These are phyloP conservation scores for Yueomyces sp. DNA, from an alignment of 805 yeast genomes.

Conservation along the genomic window DNA sequence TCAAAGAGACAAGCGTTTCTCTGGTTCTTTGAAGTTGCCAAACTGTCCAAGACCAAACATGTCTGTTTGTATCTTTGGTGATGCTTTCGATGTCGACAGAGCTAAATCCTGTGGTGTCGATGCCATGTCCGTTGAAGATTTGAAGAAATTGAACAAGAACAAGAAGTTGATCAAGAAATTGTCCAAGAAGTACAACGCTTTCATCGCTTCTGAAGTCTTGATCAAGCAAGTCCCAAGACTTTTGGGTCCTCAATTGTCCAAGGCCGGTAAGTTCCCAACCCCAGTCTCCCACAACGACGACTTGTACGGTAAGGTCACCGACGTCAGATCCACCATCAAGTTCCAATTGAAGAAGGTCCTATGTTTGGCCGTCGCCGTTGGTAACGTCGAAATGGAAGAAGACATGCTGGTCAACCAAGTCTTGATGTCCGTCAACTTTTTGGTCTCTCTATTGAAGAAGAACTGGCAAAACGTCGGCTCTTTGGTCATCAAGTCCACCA, in stretches of 20 bases:
- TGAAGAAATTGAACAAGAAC: slow-evolving; percentile 99
- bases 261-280: slow-evolving; percentile 99
- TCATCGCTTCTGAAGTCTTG: slow-evolving; percentile 97
- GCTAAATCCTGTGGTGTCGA: slow-evolving; percentile 98
- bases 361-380: slow-evolving; percentile 98
- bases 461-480: slow-evolving; percentile 99
- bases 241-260: slow-evolving; percentile 99
- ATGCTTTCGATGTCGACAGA: slow-evolving; percentile 99
- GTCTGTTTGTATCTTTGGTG: slow-evolving; percentile 99
- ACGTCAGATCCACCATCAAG: slow-evolving; percentile 98
- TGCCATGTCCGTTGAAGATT: slow-evolving; percentile 99
- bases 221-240: slow-evolving; percentile 99
- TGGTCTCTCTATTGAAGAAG: slow-evolving; percentile 98
- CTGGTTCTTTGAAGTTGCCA: slow-evolving; percentile 97
- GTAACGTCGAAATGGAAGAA: slow-evolving; percentile 99
- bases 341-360: slow-evolving; percentile 99
- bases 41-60: slow-evolving; percentile 99
- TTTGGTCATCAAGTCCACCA: slow-evolving; percentile 94
- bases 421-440: slow-evolving; percentile 97
- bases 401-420: slow-evolving; percentile 93
- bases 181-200: slow-evolving; percentile 99
- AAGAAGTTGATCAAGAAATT: slow-evolving; percentile 98
- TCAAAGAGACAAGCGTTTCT: slow-evolving; percentile 99
- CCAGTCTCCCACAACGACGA: slow-evolving; percentile 99
- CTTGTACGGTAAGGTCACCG: slow-evolving; percentile 87